A percentile compares a stretch with the other conserved stretches of the same genome.
Evolutionary conservation across 495 filamentous ascomycete species (phyloP).

Genomic region (Talaromyces nanjingensis): DNA sequence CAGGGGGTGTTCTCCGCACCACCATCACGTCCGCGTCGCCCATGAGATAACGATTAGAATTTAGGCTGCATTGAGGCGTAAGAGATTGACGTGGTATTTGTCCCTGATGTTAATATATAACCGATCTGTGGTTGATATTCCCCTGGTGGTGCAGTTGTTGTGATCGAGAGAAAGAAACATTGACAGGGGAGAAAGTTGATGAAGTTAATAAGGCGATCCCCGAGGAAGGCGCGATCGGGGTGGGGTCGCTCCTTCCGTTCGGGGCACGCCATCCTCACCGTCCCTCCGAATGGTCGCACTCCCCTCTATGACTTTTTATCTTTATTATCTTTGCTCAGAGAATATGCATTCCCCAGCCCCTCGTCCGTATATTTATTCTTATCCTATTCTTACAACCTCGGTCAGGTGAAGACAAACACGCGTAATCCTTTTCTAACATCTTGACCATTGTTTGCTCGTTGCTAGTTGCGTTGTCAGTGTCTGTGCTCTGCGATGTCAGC

Average conservation of each 20-base stretch:
- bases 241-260: not conserved
- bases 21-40: not conserved
- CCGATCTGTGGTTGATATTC: not conserved
- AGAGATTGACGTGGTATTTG: not conserved
- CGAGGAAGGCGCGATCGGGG: not conserved
- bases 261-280: not conserved
- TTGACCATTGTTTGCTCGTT: no score
- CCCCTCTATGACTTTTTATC: not conserved
- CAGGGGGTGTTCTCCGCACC: conserved; percentile 2
- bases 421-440: no score
- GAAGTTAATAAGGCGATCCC: not conserved
- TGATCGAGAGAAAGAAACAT: not conserved
- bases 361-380: not conserved
- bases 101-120: not conserved
- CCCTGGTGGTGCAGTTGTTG: not conserved
- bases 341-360: not conserved
- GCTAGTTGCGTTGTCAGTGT: not conserved
- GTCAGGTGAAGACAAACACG: not conserved
- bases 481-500: not conserved
- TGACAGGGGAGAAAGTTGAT: not conserved
- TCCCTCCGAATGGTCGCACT: not conserved
- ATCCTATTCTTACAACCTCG: not conserved
- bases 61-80: not conserved
- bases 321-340: not conserved
- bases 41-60: not conserved